Evolutionary conservation across 805 yeast genomes (phyloP).

Genomic region (Suhomyces sp.): DNA sequence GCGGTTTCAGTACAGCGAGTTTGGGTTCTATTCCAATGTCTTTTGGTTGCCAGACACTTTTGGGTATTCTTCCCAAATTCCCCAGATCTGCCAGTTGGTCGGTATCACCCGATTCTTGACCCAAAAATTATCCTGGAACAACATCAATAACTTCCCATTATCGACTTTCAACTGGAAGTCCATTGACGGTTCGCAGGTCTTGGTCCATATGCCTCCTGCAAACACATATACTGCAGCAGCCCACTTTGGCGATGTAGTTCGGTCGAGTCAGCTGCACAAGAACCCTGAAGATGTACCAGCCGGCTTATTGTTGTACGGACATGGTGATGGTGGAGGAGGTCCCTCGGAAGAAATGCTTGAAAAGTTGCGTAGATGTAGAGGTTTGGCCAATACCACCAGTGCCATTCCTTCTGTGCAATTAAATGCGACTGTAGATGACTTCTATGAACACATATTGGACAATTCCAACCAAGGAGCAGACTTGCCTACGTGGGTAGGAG

Average conservation of each 20-base stretch:
- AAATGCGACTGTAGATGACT: constrained; percentile 77
- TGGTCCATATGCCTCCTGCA: constrained; percentile 97
- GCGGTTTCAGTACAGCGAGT: constrained; percentile 73
- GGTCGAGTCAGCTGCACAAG: constrained; percentile 79
- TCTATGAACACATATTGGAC: constrained; percentile 63
- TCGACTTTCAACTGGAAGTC: constrained; percentile 95
- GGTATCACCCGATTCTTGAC: constrained; percentile 85
- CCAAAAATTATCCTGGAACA: constrained; percentile 95
- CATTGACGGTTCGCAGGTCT: constrained; percentile 86
- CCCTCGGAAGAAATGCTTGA: constrained; percentile 93
- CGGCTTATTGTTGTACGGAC: constrained; percentile 80
- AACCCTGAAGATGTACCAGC: constrained; percentile 77
- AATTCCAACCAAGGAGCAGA: constrained; percentile 62
- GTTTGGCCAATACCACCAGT: constrained; percentile 77
- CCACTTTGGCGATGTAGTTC: constrained; percentile 85
- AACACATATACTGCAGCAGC: constrained; percentile 94
- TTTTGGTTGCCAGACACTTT: constrained; percentile 98
- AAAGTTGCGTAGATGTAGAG: constrained; percentile 87
- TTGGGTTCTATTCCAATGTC: constrained; percentile 69
- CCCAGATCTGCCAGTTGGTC: constrained; percentile 86
- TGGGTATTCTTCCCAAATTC: constrained; percentile 94
- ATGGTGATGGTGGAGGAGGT: constrained; percentile 99
- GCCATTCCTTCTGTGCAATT: constrained; percentile 76
- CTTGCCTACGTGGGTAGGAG: constrained; percentile 90
- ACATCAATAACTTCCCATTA: constrained; percentile 86